phyloP scores from a whole-genome alignment of 192 early-diverging fungal genomes.

The Rhizophagus sp. region DNA sequence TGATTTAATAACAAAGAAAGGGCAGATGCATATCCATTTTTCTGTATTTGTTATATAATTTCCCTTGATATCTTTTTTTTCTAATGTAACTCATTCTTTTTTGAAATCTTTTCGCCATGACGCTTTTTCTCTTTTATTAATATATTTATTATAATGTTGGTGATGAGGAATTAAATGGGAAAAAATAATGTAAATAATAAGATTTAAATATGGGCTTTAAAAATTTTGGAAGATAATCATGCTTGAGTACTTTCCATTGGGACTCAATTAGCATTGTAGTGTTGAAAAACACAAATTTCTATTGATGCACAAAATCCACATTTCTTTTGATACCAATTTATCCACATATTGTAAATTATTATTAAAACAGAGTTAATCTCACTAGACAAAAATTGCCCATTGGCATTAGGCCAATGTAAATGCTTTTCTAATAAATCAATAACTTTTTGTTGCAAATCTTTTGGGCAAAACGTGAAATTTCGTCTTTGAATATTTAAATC shows the following conservation, averaged over 20 bases:
- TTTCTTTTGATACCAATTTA: not conserved
- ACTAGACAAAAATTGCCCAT: not conserved
- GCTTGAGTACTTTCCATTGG: constrained; percentile 5
- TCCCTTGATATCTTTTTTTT: not conserved
- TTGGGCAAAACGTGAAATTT: not conserved
- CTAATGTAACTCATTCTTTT: not conserved
- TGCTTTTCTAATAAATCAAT: not conserved
- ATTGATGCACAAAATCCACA: not conserved
- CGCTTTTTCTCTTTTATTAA: not conserved
- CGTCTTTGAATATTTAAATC: not conserved
- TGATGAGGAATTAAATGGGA: not conserved
- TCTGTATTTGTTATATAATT: constrained; percentile 1
- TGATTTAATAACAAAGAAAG: not conserved
- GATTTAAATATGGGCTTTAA: not conserved
- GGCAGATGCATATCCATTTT: not conserved
- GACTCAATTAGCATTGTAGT: not conserved
- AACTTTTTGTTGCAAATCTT: not conserved
- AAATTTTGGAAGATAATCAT: constrained; percentile 4
- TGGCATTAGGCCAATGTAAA: not conserved
- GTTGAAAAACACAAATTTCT: not conserved
- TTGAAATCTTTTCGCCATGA: not conserved
- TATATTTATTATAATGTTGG: not conserved
- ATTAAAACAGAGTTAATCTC: not conserved
- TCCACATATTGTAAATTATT: not conserved
- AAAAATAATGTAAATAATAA: not conserved